phyloP scores from a whole-genome alignment of 331 rosid genomes.

The Malus hybrid region DNA sequence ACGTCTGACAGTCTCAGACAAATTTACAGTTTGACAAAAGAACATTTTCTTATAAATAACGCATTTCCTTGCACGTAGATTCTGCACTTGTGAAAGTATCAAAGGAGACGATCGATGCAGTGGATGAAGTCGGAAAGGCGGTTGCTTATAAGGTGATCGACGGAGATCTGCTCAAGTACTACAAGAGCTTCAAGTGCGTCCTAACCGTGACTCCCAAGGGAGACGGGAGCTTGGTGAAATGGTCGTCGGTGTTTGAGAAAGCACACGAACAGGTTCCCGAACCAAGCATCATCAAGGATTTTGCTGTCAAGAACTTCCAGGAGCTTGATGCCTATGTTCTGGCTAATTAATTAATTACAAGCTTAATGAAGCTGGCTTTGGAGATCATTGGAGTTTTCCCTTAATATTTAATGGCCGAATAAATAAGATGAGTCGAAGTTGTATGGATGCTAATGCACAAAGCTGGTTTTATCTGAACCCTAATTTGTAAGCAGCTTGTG shows the following conservation, averaged over 20 bases:
- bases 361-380: background rate
- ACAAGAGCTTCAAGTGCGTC: slow-evolving; percentile 50
- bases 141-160: slow-evolving; percentile 45
- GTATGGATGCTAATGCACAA: background rate
- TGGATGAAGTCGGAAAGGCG: slow-evolving; percentile 52
- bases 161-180: slow-evolving; percentile 76
- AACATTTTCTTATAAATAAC: background rate
- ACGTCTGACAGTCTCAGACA: no score
- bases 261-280: slow-evolving; percentile 45
- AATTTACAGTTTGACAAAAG: background rate
- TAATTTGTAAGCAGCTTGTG: background rate
- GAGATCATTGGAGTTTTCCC: background rate
- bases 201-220: slow-evolving; percentile 37
- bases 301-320: slow-evolving; percentile 60
- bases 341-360: background rate
- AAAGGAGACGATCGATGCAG: slow-evolving; percentile 47
- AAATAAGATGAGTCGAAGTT: background rate
- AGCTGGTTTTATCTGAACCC: background rate
- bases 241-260: slow-evolving; percentile 63
- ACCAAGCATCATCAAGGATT: slow-evolving; percentile 58
- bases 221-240: slow-evolving; percentile 54
- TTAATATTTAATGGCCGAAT: background rate
- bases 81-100: slow-evolving; percentile 56
- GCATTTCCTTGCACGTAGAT: slow-evolving; percentile 13
- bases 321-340: slow-evolving; percentile 62